Evolutionary conservation across 352 stramenopile species (phyloP).

Genomic region (Phytophthora pinifolia): DNA sequence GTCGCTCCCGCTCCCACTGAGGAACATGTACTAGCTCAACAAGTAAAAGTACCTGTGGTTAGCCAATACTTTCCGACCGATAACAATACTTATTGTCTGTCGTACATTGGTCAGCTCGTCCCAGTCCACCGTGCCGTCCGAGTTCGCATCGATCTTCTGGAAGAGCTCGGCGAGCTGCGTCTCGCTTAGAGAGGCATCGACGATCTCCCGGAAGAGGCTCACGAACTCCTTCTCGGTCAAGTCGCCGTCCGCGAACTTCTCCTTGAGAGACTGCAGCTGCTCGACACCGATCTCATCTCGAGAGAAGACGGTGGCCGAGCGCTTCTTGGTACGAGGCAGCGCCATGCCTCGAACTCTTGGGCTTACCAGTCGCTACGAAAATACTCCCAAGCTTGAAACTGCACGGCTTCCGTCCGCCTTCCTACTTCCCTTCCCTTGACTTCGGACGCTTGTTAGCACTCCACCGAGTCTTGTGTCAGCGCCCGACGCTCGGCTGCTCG

Average conservation of each 20-base stretch:
- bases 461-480: slow-evolving; percentile 19
- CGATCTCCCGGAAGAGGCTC: slow-evolving; percentile 78
- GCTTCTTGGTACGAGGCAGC: slow-evolving; percentile 34
- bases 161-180: slow-evolving; percentile 84
- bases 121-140: slow-evolving; percentile 86
- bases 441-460: slow-evolving; percentile 14
- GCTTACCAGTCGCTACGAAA: slow-evolving; percentile 14
- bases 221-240: slow-evolving; percentile 87
- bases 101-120: slow-evolving; percentile 87
- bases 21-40: slow-evolving; percentile 77
- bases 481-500: slow-evolving; percentile 25
- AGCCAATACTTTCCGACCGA: too few species aligned
- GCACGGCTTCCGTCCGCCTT: slow-evolving; percentile 5
- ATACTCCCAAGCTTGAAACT: slow-evolving; percentile 20
- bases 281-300: slow-evolving; percentile 81
- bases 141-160: slow-evolving; percentile 90
- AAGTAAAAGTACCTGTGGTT: slow-evolving; percentile 1
- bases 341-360: slow-evolving; percentile 13
- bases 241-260: slow-evolving; percentile 82
- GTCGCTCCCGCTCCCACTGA: too few species aligned
- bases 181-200: slow-evolving; percentile 75
- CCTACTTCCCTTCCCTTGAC: slow-evolving; percentile 1
- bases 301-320: slow-evolving; percentile 69
- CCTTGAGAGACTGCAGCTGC: slow-evolving; percentile 81
- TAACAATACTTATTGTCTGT: not conserved